A percentile compares a stretch with the other conserved stretches of the same genome.
These are phyloP conservation scores for Cyphellophora europaea DNA, from an alignment of 2,329 filamentous ascomycete species.

Conservation along the genomic window DNA sequence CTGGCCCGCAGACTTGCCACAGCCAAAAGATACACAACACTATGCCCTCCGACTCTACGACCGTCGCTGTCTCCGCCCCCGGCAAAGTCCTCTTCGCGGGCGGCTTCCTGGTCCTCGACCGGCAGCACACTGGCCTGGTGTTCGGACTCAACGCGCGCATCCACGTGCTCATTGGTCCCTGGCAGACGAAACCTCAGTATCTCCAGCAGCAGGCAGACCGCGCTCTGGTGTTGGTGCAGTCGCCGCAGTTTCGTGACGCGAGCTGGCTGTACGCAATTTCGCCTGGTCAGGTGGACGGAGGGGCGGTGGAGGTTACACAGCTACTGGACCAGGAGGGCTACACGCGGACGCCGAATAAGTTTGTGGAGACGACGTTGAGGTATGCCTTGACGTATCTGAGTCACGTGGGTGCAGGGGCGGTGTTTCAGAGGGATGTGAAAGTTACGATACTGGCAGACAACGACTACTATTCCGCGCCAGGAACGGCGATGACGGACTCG, in stretches of 20 bases:
- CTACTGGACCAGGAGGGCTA: slow-evolving; percentile 18
- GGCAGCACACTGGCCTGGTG: slow-evolving; percentile 66
- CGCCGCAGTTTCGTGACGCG: slow-evolving; percentile 82
- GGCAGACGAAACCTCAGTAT: slow-evolving; percentile 13
- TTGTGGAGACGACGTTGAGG: slow-evolving; percentile 83
- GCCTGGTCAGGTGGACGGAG: slow-evolving; percentile 60
- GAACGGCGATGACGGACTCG: slow-evolving; percentile 18
- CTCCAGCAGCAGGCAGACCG: slow-evolving; percentile 10
- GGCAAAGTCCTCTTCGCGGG: slow-evolving; percentile 94
- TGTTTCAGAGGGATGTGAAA: slow-evolving; percentile 39
- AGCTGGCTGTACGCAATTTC: slow-evolving; percentile 82
- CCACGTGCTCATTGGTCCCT: slow-evolving; percentile 47
- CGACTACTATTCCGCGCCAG: slow-evolving; percentile 72
- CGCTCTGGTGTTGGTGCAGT: slow-evolving; percentile 63
- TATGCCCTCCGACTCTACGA: too few relatives aligned
- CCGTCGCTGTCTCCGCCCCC: slow-evolving; percentile 74
- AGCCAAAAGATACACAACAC: too few relatives aligned
- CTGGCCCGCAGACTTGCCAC: too few relatives aligned
- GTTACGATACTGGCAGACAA: slow-evolving; percentile 90
- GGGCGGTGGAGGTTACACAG: slow-evolving; percentile 66
- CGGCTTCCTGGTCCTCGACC: slow-evolving; percentile 89
- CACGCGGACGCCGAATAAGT: slow-evolving; percentile 53
- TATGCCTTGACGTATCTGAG: slow-evolving; percentile 77
- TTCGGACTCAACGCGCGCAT: slow-evolving; percentile 57
- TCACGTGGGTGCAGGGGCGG: slow-evolving; percentile 6